Evolutionary conservation across 768 basidiomycete species (phyloP), one percentile per base, ranked within the genome.

Genomic region (Podaxis pistillaris): DNA sequence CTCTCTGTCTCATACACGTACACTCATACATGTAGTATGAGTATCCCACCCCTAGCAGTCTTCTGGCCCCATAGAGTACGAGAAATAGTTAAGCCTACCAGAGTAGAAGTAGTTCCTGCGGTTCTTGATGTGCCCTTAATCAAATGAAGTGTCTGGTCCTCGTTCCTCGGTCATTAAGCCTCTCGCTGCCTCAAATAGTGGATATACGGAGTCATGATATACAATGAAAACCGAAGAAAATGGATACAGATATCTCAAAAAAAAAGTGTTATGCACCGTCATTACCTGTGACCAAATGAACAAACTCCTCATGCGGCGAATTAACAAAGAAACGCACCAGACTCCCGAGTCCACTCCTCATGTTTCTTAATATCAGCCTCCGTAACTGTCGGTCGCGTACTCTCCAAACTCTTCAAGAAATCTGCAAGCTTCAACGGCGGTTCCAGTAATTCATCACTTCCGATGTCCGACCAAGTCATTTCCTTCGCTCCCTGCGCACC

Each of bases 381-480:
- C 2, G 89, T 90, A 22, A 98, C 96, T 0, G 95, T 98, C 33
- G 94, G 94, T 66, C 91, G 83, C 19, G 90, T 91, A 53, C 80
- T 87, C 57, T 85, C 82, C 57, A 98, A 75, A 28, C 90, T 88
- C 69, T 89, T 89, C 71, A 96, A 68, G 71, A 98, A 98, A 72
- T 97, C 95, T 9, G 76, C 79, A 36, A 93, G 58, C 62, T 78
- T 86, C 72, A 98, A 77, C 56, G 89, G 83, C 1, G 97, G 96
- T 73, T 98, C 96, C n/a, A 88, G 79, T 41, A 98, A 78, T 71
- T 97, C 93, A 58, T 98, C 91, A 1, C 90, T 88, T 49, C 88
- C 87, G 47, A 99, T 81, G 60, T 91, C 90, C 22, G 90, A 84
- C 96, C 96, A 98, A 4, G 86, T 78, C 80, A 90, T 94, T 78